Percentiles rank a stretch among this genome's conserved stretches.
Evolutionary conservation across 192 early-diverging fungal species (phyloP).

Genomic region (Jimgerdemannia flammicorona): DNA sequence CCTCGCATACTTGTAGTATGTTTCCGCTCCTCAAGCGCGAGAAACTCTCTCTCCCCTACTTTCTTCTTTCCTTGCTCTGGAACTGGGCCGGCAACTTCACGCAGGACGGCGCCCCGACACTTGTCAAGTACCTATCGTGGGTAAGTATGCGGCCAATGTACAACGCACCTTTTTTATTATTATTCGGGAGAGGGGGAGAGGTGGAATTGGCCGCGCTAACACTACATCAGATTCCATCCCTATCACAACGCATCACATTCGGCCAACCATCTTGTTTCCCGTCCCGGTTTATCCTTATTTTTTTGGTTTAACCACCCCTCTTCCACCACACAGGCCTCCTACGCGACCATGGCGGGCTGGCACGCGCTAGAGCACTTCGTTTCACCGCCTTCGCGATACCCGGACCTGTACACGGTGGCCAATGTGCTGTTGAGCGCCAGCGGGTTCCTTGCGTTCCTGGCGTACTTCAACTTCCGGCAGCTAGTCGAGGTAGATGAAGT

Average conservation of each 20-base stretch:
- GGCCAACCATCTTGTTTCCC: not conserved
- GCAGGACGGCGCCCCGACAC: not conserved
- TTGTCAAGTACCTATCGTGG: not conserved
- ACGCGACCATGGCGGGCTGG: conserved; percentile 45
- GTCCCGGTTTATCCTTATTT: not conserved
- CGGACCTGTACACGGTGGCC: conserved; percentile 78
- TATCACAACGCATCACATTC: no score
- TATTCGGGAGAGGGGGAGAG: not conserved
- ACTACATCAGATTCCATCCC: no score
- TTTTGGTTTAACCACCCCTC: not conserved
- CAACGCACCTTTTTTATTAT: not conserved
- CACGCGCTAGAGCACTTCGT: conserved; percentile 59
- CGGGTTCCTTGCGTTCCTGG: conserved; percentile 61
- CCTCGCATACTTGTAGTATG: conserved; percentile 53
- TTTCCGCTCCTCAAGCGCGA: conserved; percentile 85
- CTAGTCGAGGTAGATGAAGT: conserved; percentile 26
- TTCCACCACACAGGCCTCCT: conserved; percentile 4
- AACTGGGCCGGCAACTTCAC: conserved; percentile 41
- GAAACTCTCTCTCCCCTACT: conserved; percentile 66
- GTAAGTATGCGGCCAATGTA: not conserved
- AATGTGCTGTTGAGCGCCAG: conserved; percentile 71
- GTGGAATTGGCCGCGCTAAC: no score
- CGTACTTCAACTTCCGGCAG: conserved; percentile 74
- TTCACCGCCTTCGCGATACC: conserved; percentile 63
- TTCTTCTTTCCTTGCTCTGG: conserved; percentile 69